Base-by-base conservation (phyloP, 176 grass and related monocot species). In the Urochloa ruziziensis region DNA sequence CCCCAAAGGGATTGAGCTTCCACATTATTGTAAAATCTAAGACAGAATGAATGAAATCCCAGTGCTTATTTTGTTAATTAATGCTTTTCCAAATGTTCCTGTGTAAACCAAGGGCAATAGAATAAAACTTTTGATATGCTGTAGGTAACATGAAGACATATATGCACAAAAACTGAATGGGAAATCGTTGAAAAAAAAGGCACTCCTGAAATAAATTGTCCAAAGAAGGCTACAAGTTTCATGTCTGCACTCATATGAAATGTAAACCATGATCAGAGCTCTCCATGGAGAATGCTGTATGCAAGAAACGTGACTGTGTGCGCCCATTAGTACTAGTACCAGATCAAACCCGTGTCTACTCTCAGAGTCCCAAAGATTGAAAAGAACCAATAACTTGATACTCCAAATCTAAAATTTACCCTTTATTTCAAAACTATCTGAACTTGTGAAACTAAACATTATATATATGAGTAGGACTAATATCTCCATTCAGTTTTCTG, bases 1-100 rank as follows among this genome's bases (percentile, higher is more conserved):
- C 83, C 40, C 77, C 87, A 54, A 97, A 97, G 36, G 84, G 94
- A 70, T 97, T 97, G 62, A 94, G 89, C 66, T 70, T 94, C 94
- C 94, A 87, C 94, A 97, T 97, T 49, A 32, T 88, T n/a, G 4
- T 23, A 32, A 56, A 58, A 30, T 52, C 36, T 4, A 10, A 34
- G 23, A 48, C 1, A 23, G 15, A 78, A 63, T 47, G 74, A 70
- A 85, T 76, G 53, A 70, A 85, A 64, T 56, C 5, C 23, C 33
- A 7, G 8, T 56, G 65, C 40, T 73, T 58, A 67, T 64, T 59
- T 75, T 81, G 11, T 67, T 47, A 4, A 18, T 10, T 42, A 40
- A 32, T 62, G 4, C 12, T 58, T 78, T 57, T 73, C 30, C 67
- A 48, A 83, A 70, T 80, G 47, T 70, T 48, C 73, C 64, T 83